Evolutionary conservation across 2,329 filamentous ascomycete species (phyloP), one percentile per base, ranked within the genome.

Genomic region (Teratosphaeria viscida): DNA sequence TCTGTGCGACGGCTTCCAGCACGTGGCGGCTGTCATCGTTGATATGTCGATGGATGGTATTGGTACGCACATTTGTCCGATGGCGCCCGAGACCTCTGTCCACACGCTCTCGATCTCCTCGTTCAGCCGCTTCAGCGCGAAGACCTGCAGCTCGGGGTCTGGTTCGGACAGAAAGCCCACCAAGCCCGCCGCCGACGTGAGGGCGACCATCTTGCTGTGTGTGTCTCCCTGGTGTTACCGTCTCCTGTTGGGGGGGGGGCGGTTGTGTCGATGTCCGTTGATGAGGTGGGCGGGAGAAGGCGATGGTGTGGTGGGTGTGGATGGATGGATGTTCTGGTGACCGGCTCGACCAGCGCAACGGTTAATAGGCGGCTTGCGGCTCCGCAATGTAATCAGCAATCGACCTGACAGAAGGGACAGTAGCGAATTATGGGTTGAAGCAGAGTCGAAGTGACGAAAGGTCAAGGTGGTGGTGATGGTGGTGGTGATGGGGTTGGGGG

Each of bases 91-190:
- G 64, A 99, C 92, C 77, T 99, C 94, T 63, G 92, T 95, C 94
- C 94, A 99, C 67, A 99, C 85, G 64, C 92, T 88, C 75, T 97
- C 92, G 70, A 99, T 95, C 72, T 97, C 89, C 69, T 94, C 89
- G 77, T 99, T 96, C 71, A 99, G 84, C 67, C 90, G 92, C 78
- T 96, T 89, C 67, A 99, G 82, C 66, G 94, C 94, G 74, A 96
- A 99, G 68, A 92, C 85, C 81, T 91, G 92, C 76, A 99, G 86
- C 76, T 95, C 90, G 60, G 89, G 84, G 77, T 97, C 94, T 69
- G 95, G 91, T 74, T 99, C 94, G 67, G 90, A 88, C 64, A 99
- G 84, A 76, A 96, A 96, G 78, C 91, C 92, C 73, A 99, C 85
- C 61, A 99, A 86, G 75, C 94, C 94, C 67, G 90, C 92, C 67